Evolutionary conservation across 2,329 filamentous ascomycete species (phyloP), one percentile per base, ranked within the genome.

Genomic region (Ophiostoma piceae): DNA sequence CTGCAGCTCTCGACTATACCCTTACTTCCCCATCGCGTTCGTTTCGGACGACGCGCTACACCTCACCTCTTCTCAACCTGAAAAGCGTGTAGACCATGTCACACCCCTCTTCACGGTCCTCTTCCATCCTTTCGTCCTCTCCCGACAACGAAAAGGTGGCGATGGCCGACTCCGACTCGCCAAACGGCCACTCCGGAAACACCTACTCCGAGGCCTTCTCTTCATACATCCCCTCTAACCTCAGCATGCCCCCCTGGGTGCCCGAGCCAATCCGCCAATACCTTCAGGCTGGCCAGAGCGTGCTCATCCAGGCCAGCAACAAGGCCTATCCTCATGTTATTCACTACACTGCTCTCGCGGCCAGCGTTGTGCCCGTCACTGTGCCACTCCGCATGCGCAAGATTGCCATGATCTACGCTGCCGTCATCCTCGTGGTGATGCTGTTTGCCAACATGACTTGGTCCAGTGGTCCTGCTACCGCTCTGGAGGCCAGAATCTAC

Each of bases 51-150:
- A 66, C 65, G 65, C 65, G 39, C 65, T 32, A 26, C n/a, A 43
- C n/a, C 26, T 3, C 65, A 4, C 65, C n/a, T 22, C 12, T n/a
- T 39, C 67, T 14, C 67, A 14, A 35, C 26, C 26, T 32, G 29
- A 29, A 32, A 62, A 39, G 12, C 41, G 47, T 35, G 62, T 69
- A 69, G 54, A 64, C 69, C n/a, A 72, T 73, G 72, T 73, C 72
- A 8, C 35, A 68, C 16, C 69, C 70, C 26, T 72, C 72, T 26
- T 69, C 71, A n/a, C 70, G 69, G 19, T 73, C 73, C 19, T 72
- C 72, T 1, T 72, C 72, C 22, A 66, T 66, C 37, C 65, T 66
- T 29, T 66, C 65, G 37, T 29, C 43, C 16, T 47, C 43, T 72
- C n/a, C 68, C 71, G 47, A 71, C 72, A 54, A 71, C 70, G 70